A percentile compares a stretch with the other conserved stretches of the same genome.
phyloP scores from a whole-genome alignment of 1,139 yeast genomes.

The Saccharomyces hybrid region DNA sequence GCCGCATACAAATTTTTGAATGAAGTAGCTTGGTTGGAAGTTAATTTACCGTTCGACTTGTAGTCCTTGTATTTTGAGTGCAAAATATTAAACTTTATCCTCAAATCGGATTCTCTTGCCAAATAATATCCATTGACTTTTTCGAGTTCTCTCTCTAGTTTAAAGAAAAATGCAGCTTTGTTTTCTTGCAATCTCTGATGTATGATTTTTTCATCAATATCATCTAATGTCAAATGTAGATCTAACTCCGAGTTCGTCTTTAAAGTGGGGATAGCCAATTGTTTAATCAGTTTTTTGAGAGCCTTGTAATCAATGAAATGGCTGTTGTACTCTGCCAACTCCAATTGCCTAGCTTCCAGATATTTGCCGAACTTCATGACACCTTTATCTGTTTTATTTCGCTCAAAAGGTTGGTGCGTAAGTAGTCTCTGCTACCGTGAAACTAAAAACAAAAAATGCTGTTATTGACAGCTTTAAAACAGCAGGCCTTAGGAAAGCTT shows the following conservation, averaged over 20 bases:
- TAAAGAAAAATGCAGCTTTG: slow-evolving; percentile 88
- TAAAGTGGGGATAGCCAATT: slow-evolving; percentile 30
- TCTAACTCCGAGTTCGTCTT: slow-evolving; percentile 1
- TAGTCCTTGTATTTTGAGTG: slow-evolving; percentile 64
- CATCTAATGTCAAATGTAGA: slow-evolving; percentile 12
- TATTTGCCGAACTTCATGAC: slow-evolving; percentile 85
- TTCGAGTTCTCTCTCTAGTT: slow-evolving; percentile 87
- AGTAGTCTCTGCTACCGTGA: too few species aligned
- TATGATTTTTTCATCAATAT: slow-evolving; percentile 25
- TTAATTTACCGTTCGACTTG: slow-evolving; percentile 39
- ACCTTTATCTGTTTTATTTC: not conserved
- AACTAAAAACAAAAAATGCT: not conserved
- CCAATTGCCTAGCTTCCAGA: slow-evolving; percentile 87
- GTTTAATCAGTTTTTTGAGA: slow-evolving; percentile 64
- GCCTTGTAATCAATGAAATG: slow-evolving; percentile 93
- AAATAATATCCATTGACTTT: slow-evolving; percentile 85
- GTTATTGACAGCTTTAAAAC: not conserved
- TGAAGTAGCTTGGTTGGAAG: slow-evolving; percentile 46
- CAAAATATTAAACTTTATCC: slow-evolving; percentile 68
- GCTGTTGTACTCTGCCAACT: slow-evolving; percentile 89
- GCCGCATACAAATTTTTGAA: slow-evolving; percentile 73
- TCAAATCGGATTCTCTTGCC: slow-evolving; percentile 82
- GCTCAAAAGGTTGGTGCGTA: not conserved
- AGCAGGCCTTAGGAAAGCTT: not conserved
- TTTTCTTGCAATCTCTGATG: slow-evolving; percentile 74